Conservation (phyloP, 1,284 basidiomycete genomes). For the Boletus semigastroideus region DNA sequence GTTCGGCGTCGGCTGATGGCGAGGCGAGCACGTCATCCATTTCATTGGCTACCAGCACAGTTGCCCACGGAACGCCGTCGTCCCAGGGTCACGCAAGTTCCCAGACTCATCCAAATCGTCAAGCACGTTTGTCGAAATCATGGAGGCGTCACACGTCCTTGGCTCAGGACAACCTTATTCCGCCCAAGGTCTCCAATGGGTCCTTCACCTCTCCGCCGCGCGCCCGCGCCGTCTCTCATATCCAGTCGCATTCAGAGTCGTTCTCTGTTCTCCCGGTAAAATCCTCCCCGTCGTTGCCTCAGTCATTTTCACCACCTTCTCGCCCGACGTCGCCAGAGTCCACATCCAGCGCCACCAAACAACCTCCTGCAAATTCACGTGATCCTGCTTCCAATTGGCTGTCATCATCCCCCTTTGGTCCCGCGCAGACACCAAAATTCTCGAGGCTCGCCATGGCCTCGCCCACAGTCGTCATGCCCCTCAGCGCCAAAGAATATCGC, state of each 20-base stretch:
- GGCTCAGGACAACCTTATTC: background rate
- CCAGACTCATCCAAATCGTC: conserved; percentile 1
- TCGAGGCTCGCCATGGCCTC: conserved; percentile 32
- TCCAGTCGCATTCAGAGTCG: conserved; percentile 20
- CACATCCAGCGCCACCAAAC: conserved; percentile 17
- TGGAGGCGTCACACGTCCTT: conserved; percentile 2
- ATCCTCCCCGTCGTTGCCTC: conserved; percentile 15
- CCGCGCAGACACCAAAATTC: conserved; percentile 27
- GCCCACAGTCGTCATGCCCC: conserved; percentile 30
- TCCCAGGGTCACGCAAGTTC: conserved; percentile 20
- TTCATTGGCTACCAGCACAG: conserved; percentile 15
- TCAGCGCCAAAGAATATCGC: conserved; percentile 30
- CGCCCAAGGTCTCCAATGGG: background rate
- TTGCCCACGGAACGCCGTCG: conserved; percentile 16
- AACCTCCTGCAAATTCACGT: conserved; percentile 25
- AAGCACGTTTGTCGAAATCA: conserved; percentile 14
- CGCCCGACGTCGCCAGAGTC: conserved; percentile 2
- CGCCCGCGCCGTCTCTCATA: conserved; percentile 22
- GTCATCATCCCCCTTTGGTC: conserved; percentile 33
- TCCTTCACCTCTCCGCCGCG: conserved; percentile 15
- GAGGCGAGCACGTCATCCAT: conserved; percentile 28
- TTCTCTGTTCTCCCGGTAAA: background rate
- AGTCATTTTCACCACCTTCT: conserved; percentile 20
- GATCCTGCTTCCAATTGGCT: conserved; percentile 32
- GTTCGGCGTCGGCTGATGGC: conserved; percentile 13